Base-by-base conservation (phyloP, 495 filamentous ascomycete species). In the Aspergillus diversus region DNA sequence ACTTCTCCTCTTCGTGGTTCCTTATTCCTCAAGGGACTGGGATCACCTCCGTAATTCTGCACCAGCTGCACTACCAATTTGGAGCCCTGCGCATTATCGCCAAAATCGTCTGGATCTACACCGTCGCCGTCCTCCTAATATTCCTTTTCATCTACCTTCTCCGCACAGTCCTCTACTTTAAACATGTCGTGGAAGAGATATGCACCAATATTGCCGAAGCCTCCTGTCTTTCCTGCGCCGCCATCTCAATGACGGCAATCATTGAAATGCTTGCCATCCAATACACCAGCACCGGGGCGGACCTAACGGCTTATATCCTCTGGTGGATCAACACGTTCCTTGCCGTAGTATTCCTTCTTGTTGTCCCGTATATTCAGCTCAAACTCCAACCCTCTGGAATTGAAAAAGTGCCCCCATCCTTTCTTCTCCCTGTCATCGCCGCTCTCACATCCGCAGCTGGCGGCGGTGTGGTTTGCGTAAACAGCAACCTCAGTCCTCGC, bases 1-100 rank as follows among this genome's bases (percentile, higher is more conserved):
- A 71, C 33, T 75, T 72, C 64, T 65, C 68, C 8, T 68, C 72
- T 11, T 65, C 67, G 34, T 77, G 70, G 70, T 73, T 76, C 55
- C 63, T 77, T 4, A 51, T 76, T 31, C 71, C 74, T 0, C 74
- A 75, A 61, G 76, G 73, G 43, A 75, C 69, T 3, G 63, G 69
- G 32, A 69, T 75, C 56, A 63, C 71, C 16, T 55, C 66, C 8
- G 51, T 74, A 17, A 63, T 75, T 37, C 66, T 78, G 4, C 59
- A 69, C 55, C 66, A 67, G 34, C 65, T 77, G 4, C 59, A 73
- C 39, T 75, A 78, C 51, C 73, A 73, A 59, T 77, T 78, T 57
- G 55, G 51, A 2, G 74, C 68, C 7, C 63, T 76, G 0, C 54
- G 33, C 5, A 70, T 61, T 35, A 50, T 78, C 31, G 64, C 75